Evolutionary conservation across 2,329 filamentous ascomycete species (phyloP), one percentile per base, ranked within the genome.

Genomic region (Huntiella abstrusa): DNA sequence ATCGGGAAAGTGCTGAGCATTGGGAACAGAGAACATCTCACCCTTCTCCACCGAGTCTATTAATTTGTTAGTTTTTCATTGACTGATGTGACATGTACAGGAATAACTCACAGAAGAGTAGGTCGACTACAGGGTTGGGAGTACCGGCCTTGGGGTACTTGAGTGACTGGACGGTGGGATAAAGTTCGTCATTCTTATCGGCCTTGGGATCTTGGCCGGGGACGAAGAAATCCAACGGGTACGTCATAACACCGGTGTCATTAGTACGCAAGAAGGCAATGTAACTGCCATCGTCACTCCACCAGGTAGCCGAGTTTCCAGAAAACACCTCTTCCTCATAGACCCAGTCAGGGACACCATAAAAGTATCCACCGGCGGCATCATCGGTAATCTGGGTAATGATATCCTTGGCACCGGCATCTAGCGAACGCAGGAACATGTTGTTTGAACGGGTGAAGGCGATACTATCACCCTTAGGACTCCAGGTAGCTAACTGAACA

Each of bases 121-220:
- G 64, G 51, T 85, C 77, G 3, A 98, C 88, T 11, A 83, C 75
- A 0, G 91, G 91, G 59, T 98, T 98, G 41, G 88, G 86, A 2
- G 87, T 80, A 3, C 91, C 92, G 15, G 91, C 82, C 61, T 96
- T 96, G 41, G 91, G 92, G 56, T 98, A 98, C 62, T 98, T 98
- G 72, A 98, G 92, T 54, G 86, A 67, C 52, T 80, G 75, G 33
- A 88, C 78, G 57, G 96, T 87, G 0, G 91, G 91, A 57, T 98
- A 98, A 45, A 75, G 77, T 59, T 95, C 86, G 53, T 92, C 74
- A 15, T 84, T 86, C 1, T 71, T 64, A 3, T 85, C 78, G 41
- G 69, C 53, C 41, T 74, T 70, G 19, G 85, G 85, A 53, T 83
- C 92, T 2, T 91, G 88, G 38, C 85, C 71, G 17, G 83, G 84